A percentile compares a stretch with the other conserved stretches of the same genome.
These are phyloP conservation scores for Orbilia javanica DNA, from an alignment of 2,329 filamentous ascomycete species.

Conservation along the genomic window DNA sequence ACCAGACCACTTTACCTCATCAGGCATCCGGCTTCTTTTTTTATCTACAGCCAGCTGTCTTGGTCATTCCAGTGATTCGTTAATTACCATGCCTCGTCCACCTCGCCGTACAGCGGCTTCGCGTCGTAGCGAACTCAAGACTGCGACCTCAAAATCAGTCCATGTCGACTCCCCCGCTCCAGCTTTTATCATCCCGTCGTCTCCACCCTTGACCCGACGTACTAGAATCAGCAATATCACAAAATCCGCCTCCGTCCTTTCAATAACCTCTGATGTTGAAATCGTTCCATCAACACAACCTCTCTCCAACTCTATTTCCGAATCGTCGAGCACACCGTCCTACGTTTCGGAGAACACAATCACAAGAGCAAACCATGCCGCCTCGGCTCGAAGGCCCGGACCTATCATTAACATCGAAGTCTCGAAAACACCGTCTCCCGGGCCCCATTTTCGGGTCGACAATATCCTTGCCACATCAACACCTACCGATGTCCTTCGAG, in stretches of 20 bases:
- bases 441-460: slow-evolving; percentile 7
- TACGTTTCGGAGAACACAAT: slow-evolving; percentile 48
- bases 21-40: background rate
- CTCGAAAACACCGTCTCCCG: slow-evolving; percentile 42
- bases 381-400: slow-evolving; percentile 4
- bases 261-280: slow-evolving; percentile 36
- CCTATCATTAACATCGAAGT: slow-evolving; percentile 25
- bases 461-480: slow-evolving; percentile 45
- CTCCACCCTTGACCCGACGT: slow-evolving; percentile 27
- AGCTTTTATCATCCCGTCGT: slow-evolving; percentile 17
- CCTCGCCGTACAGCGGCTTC: slow-evolving; percentile 53
- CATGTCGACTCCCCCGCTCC: slow-evolving; percentile 39
- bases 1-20: slow-evolving; percentile 1
- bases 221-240: slow-evolving; percentile 5
- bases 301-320: slow-evolving; percentile 8
- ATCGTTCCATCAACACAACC: slow-evolving; percentile 43
- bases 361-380: slow-evolving; percentile 37
- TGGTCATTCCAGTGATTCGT: too few relatives aligned
- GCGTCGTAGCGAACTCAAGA: slow-evolving; percentile 45
- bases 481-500: slow-evolving; percentile 21
- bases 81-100: slow-evolving; percentile 54
- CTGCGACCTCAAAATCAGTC: slow-evolving; percentile 12
- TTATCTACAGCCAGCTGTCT: background rate
- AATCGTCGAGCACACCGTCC: slow-evolving; percentile 9
- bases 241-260: slow-evolving; percentile 35